These are phyloP conservation scores for Emydomyces testavorans DNA, from an alignment of 2,329 filamentous ascomycete species.

Conservation along the genomic window DNA sequence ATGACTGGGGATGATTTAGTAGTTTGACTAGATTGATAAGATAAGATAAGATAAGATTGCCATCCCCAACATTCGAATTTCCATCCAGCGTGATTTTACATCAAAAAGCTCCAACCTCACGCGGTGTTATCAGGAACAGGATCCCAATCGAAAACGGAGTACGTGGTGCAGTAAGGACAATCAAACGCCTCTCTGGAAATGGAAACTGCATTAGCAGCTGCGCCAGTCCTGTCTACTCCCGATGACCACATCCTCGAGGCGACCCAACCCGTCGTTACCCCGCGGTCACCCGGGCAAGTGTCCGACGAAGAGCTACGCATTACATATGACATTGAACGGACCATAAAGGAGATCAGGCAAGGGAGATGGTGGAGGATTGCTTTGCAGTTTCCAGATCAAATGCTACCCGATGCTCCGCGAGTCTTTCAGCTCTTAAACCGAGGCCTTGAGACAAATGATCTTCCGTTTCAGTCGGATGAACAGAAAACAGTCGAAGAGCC, in stretches of 20 bases:
- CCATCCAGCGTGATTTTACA: no score
- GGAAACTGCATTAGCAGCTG: slow-evolving; percentile 28
- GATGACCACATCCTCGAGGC: slow-evolving; percentile 51
- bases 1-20: no score
- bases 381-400: slow-evolving; percentile 89
- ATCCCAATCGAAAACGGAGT: not conserved
- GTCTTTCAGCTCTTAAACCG: slow-evolving; percentile 57
- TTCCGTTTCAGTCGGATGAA: slow-evolving; percentile 5
- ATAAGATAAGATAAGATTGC: no score
- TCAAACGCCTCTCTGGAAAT: not conserved
- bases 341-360: slow-evolving; percentile 60
- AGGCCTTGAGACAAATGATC: slow-evolving; percentile 32
- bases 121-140: not conserved
- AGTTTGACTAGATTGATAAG: slow-evolving; percentile 6
- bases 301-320: slow-evolving; percentile 59
- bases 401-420: slow-evolving; percentile 74
- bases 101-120: not conserved
- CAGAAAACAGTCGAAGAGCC: slow-evolving; percentile 11
- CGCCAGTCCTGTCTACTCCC: slow-evolving; percentile 52
- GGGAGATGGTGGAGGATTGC: slow-evolving; percentile 67
- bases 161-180: not conserved
- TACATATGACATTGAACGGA: slow-evolving; percentile 77
- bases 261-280: slow-evolving; percentile 33
- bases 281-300: slow-evolving; percentile 18
- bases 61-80: no score